Evolutionary conservation across 208 protist genomes (phyloP), one percentile per base, ranked within the genome.

Genomic region (Trypanosoma caninum): DNA sequence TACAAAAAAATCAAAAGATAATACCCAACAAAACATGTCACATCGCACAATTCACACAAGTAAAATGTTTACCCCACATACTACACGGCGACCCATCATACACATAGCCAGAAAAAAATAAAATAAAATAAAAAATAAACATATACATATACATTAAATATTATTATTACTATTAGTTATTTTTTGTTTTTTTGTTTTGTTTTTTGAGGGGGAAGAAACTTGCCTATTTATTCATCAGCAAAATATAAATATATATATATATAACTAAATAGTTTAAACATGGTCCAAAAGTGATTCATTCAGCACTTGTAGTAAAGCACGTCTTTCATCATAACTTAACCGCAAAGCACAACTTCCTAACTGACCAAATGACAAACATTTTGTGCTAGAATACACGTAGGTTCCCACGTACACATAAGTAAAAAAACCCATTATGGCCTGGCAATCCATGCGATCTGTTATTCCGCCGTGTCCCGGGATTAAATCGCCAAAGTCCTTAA

Each of bases 401-500:
- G 72, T 92, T 53, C 59, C 69, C 6, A 96, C 63, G 56, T 95
- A 97, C 53, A 82, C 86, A 57, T 81, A 95, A 9, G 87, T 93
- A 72, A 93, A 99, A 45, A 97, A 68, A 0, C 77, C 94, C 96
- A 99, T 99, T 28, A 99, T 59, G 20, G 96, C 85, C 72, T 99
- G 97, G 69, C 98, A 99, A 75, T 99, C 98, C 72, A 99, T 98
- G 31, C 98, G 78, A 69, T 99, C 98, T 10, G 94, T 98, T 55
- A 99, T 96, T 30, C 98, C 98, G 40, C 98, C 98, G 69, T 99
- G 98, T 10, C 98, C 98, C 14, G 98, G 98, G 64, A 99, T 98
- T 22, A 98, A 68, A 37, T 97, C 86, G 37, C 91, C 95, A 85
- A 99, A 99, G 79, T 99, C 98, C 73, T 99, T 99, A 23, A 99